Percentiles rank a stretch among this genome's conserved stretches.
Evolutionary conservation across 2,329 filamentous ascomycete genomes (phyloP).

Genomic region (Pyrenochaeta sp.): DNA sequence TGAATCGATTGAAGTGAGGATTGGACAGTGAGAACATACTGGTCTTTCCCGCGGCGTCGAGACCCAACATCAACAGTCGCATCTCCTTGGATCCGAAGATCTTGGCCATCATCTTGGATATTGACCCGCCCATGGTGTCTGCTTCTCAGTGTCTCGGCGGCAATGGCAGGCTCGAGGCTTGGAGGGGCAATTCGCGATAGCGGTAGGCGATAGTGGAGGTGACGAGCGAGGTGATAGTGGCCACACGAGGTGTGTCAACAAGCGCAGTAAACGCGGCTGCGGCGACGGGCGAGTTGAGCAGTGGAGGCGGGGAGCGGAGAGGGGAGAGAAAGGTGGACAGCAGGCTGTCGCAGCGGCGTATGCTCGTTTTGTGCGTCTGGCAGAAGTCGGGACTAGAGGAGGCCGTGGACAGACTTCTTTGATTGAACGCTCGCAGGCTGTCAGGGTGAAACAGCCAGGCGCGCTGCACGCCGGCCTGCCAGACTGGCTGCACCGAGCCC

Average conservation of each 20-base stretch:
- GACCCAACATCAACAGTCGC: constrained; percentile 95
- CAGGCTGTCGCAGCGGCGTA: background rate
- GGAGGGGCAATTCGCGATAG: background rate
- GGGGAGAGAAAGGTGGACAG: background rate
- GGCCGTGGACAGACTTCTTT: constrained; percentile 1
- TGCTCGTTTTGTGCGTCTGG: no score
- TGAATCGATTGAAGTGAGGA: no score
- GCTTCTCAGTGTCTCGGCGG: constrained; percentile 29
- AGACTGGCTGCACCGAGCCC: constrained; percentile 9
- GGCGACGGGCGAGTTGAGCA: constrained; percentile 2
- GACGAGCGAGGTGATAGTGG: constrained; percentile 4
- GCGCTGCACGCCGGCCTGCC: constrained; percentile 10
- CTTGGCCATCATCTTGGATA: constrained; percentile 97
- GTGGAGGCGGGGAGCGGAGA: background rate
- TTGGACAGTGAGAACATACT: constrained; percentile 55
- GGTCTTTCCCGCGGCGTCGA: constrained; percentile 98
- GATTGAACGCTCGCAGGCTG: no score
- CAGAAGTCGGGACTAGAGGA: no score
- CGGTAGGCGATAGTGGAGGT: constrained; percentile 1
- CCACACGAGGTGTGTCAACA: background rate
- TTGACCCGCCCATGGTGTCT: constrained; percentile 81
- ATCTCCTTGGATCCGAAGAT: constrained; percentile 99
- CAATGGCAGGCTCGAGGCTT: constrained; percentile 5
- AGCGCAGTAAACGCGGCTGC: constrained; percentile 1
- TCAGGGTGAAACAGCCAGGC: constrained; percentile 27